Percentiles rank a stretch among this genome's conserved stretches.
phyloP scores from a whole-genome alignment of 148 eudicot species.

The Rhododendron kiyosumense region DNA sequence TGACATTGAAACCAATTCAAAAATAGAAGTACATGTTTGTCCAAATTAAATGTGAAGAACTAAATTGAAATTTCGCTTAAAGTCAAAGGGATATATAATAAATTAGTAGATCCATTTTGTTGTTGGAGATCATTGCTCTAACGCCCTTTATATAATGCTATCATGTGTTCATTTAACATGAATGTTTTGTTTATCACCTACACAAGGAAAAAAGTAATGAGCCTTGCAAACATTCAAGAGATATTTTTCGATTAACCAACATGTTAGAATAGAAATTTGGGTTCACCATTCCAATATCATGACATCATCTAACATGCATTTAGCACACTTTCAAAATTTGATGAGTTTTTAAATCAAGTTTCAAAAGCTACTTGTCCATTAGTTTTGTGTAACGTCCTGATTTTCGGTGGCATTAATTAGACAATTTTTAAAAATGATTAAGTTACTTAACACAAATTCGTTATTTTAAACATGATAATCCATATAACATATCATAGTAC shows the following conservation, averaged over 20 bases:
- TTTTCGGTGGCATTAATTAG: too few relatives aligned
- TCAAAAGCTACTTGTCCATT: not conserved
- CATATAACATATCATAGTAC: too few relatives aligned
- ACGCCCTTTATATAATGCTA: not conserved
- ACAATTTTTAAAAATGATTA: too few relatives aligned
- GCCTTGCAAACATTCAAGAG: not conserved
- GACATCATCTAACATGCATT: not conserved
- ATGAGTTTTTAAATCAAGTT: not conserved
- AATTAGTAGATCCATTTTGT: too few relatives aligned
- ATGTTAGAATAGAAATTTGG: not conserved
- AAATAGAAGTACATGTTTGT: too few relatives aligned
- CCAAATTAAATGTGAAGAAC: too few relatives aligned
- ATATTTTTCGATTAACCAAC: not conserved
- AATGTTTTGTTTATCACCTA: not conserved
- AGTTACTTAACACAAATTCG: too few relatives aligned
- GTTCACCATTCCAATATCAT: not conserved
- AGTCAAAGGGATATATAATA: too few relatives aligned
- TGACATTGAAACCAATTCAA: too few relatives aligned
- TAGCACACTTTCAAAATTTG: not conserved
- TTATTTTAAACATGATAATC: too few relatives aligned
- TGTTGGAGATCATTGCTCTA: too few relatives aligned
- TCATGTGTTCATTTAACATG: not conserved
- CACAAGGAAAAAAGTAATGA: not conserved
- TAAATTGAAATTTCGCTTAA: too few relatives aligned
- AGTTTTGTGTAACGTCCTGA: not conserved